phyloP scores from a whole-genome alignment of 2,329 filamentous ascomycete species.

The Chrysosporium keratinophilum region DNA sequence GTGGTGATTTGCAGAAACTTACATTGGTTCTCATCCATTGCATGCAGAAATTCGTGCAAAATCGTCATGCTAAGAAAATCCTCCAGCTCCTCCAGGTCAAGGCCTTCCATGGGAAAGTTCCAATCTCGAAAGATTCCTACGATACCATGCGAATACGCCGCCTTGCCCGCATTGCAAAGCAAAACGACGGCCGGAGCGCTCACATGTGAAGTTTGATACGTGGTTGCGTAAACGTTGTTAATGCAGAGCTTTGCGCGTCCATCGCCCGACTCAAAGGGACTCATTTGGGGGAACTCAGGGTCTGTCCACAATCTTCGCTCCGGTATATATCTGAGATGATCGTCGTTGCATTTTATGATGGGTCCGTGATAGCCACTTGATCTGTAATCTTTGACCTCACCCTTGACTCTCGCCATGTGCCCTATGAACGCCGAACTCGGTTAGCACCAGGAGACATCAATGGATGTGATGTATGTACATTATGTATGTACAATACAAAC shows the following conservation, averaged over 20 bases:
- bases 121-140: neutral
- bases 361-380: neutral
- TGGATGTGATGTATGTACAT: no score
- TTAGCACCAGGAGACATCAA: no score
- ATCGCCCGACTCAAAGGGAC: neutral
- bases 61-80: neutral
- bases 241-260: neutral
- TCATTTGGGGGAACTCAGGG: neutral
- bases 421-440: no score
- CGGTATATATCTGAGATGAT: neutral
- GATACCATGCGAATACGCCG: neutral
- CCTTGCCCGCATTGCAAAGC: neutral
- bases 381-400: no score
- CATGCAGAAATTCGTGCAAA: slow-evolving; percentile 5
- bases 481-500: neutral
- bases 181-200: neutral
- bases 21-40: neutral
- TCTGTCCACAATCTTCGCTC: neutral
- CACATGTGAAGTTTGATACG: neutral
- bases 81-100: neutral
- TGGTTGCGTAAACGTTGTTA: neutral
- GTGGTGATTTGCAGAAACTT: neutral
- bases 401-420: no score
- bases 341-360: slow-evolving; percentile 1
- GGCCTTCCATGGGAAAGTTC: neutral